A percentile compares a stretch with the other conserved stretches of the same genome.
Evolutionary conservation across 2,329 filamentous ascomycete genomes (phyloP).

Genomic region (Monilinia fructigena): DNA sequence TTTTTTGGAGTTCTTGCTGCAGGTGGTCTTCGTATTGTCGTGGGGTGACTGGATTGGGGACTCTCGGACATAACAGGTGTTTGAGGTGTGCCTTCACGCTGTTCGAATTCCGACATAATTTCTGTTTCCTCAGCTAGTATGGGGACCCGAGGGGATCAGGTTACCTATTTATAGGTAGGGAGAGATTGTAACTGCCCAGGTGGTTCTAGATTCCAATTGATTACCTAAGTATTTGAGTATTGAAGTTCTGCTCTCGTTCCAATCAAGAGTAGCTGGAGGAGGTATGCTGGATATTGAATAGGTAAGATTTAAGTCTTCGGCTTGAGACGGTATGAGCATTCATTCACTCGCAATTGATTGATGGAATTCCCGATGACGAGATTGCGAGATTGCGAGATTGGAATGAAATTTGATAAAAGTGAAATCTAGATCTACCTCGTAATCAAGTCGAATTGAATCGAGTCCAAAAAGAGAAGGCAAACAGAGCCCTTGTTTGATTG

Average conservation of each 20-base stretch:
- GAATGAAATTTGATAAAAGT: not conserved
- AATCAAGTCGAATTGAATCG: not conserved
- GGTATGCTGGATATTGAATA: not conserved
- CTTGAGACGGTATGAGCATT: not conserved
- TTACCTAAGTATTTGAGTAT: constrained; percentile 1
- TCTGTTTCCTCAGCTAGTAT: not conserved
- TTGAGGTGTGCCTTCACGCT: constrained; percentile 19
- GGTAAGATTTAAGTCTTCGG: not conserved
- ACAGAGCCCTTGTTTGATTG: not conserved
- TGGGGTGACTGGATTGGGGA: constrained; percentile 25
- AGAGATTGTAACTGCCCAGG: too few species aligned
- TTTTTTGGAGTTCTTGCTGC: constrained; percentile 23
- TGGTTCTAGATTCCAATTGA: constrained; percentile 4
- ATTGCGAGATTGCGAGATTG: not conserved
- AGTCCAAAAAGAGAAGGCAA: constrained; percentile 1
- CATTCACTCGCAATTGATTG: not conserved
- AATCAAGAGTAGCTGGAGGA: not conserved
- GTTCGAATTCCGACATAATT: constrained; percentile 21
- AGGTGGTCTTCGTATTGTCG: constrained; percentile 20
- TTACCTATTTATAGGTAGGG: too few species aligned
- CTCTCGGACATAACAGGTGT: constrained; percentile 28
- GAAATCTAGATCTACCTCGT: not conserved
- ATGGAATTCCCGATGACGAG: not conserved
- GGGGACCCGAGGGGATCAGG: constrained; percentile 5
- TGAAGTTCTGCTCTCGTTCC: not conserved